phyloP scores from a whole-genome alignment of 176 grass and related monocot species.

The Eragrostis curvula region DNA sequence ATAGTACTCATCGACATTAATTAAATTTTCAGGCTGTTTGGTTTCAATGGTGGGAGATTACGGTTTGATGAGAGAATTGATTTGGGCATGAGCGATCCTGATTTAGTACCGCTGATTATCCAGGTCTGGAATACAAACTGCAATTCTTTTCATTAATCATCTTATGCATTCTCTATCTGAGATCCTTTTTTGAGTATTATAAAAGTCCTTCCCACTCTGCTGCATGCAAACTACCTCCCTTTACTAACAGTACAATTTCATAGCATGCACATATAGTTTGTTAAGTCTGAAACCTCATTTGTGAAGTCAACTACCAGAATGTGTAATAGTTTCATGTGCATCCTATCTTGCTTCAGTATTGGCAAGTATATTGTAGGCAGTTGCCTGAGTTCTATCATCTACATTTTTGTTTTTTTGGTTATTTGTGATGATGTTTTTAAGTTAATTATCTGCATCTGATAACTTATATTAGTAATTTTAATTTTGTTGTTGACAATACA shows the following conservation, averaged over 20 bases:
- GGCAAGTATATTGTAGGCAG: not conserved
- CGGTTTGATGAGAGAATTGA: constrained; percentile 98
- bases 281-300: constrained; percentile 19
- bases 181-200: not conserved
- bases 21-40: constrained; percentile 76
- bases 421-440: constrained; percentile 1
- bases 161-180: not conserved
- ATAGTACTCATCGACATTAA: constrained; percentile 34
- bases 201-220: not conserved
- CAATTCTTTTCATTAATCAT: constrained; percentile 19
- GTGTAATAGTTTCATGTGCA: constrained; percentile 10
- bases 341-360: not conserved
- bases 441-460: not conserved
- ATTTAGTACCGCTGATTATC: constrained; percentile 97
- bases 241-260: not conserved
- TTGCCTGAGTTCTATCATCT: not conserved
- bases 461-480: not conserved
- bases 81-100: constrained; percentile 98
- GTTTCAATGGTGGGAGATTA: constrained; percentile 88
- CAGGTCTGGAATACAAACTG: constrained; percentile 57
- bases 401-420: not conserved
- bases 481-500: not conserved
- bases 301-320: not conserved
- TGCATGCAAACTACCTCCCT: constrained; percentile 1
- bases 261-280: not conserved